A percentile compares a stretch with the other conserved stretches of the same genome.
These are phyloP conservation scores for Leccinum colubrinum DNA, from an alignment of 1,284 basidiomycete species.

Conservation along the genomic window DNA sequence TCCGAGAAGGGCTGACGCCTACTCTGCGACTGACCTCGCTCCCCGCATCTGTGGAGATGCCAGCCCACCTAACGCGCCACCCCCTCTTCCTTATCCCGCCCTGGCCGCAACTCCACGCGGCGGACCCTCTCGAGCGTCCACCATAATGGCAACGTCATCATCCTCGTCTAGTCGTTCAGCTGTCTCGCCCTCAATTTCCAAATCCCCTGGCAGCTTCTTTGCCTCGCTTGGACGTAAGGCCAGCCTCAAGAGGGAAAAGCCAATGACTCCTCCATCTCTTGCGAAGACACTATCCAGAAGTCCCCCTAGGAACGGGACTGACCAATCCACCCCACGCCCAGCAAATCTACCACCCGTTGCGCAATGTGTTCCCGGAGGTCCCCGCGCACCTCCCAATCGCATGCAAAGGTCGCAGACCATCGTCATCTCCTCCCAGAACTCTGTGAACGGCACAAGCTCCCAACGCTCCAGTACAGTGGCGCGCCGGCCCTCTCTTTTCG, in stretches of 20 bases:
- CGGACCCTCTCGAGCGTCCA: conserved; percentile 28
- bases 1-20: conserved; percentile 73
- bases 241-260: conserved; percentile 48
- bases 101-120: conserved; percentile 39
- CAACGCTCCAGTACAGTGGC: conserved; percentile 43
- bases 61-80: conserved; percentile 51
- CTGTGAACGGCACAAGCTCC: conserved; percentile 27
- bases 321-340: conserved; percentile 31
- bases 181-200: conserved; percentile 33
- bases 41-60: conserved; percentile 43
- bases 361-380: conserved; percentile 70
- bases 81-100: conserved; percentile 75
- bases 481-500: conserved; percentile 53
- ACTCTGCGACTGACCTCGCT: conserved; percentile 70
- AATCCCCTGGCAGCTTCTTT: conserved; percentile 62
- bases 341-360: conserved; percentile 38
- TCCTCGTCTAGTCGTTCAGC: conserved; percentile 31
- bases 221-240: conserved; percentile 70
- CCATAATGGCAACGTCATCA: conserved; percentile 35
- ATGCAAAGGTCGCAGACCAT: conserved; percentile 67
- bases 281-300: conserved; percentile 42
- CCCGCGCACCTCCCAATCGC: conserved; percentile 66
- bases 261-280: conserved; percentile 32
- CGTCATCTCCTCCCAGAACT: conserved; percentile 42
- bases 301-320: conserved; percentile 35